A percentile compares a stretch with the other conserved stretches of the same genome.
Conservation (phyloP, 371 early-diverging fungal species). For the Mortierella sp. region DNA sequence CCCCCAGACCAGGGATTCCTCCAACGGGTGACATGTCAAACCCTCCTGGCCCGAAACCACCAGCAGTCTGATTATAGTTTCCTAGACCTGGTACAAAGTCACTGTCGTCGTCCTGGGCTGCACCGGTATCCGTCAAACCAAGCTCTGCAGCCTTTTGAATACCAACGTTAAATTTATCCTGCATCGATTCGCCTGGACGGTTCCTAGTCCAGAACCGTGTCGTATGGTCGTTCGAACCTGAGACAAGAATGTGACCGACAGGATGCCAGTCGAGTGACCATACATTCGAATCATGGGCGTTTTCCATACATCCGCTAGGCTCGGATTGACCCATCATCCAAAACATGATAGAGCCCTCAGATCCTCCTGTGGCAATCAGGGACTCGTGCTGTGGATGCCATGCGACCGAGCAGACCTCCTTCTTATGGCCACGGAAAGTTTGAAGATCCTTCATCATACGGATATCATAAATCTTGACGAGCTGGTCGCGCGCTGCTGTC, state of each 20-base stretch:
- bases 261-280: conserved; percentile 99
- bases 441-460: conserved; percentile 96
- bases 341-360: conserved; percentile 93
- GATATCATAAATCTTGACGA: conserved; percentile 96
- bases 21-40: conserved; percentile 39
- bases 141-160: conserved; percentile 64
- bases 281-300: conserved; percentile 96
- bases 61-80: conserved; percentile 56
- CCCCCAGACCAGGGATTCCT: conserved; percentile 44
- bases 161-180: conserved; percentile 69
- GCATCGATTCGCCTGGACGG: conserved; percentile 87
- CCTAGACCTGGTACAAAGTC: conserved; percentile 50
- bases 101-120: conserved; percentile 55
- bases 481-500: conserved; percentile 96
- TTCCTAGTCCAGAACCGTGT: conserved; percentile 99
- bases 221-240: conserved; percentile 98
- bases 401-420: conserved; percentile 95
- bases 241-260: conserved; percentile 96
- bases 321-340: conserved; percentile 87
- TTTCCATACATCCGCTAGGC: conserved; percentile 65
- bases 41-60: conserved; percentile 42
- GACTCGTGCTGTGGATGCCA: conserved; percentile 98
- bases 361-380: conserved; percentile 94
- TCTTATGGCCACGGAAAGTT: conserved; percentile 92
- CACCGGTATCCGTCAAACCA: conserved; percentile 55